phyloP scores from a whole-genome alignment of 192 early-diverging fungal genomes.

The Coemansia sp. region DNA sequence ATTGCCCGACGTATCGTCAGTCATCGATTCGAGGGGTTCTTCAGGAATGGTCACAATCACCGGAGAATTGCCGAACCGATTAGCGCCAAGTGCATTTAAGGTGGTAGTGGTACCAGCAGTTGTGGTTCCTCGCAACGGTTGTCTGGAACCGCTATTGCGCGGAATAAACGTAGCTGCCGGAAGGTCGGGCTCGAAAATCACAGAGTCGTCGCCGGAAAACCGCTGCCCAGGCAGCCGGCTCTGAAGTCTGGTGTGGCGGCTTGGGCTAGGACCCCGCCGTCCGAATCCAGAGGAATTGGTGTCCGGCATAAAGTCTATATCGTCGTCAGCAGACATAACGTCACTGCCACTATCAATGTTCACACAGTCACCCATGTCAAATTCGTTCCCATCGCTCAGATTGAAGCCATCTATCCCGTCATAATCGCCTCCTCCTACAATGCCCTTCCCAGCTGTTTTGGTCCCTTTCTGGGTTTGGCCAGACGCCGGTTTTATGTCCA shows the following conservation, averaged over 20 bases:
- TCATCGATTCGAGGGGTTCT: neutral
- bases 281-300: neutral
- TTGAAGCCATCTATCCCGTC: conserved; percentile 17
- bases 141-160: neutral
- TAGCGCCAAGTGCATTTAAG: neutral
- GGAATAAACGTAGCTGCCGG: conserved; percentile 23
- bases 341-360: conserved; percentile 38
- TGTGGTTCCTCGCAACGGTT: neutral
- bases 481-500: conserved; percentile 24
- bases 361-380: conserved; percentile 41
- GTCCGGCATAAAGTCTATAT: conserved; percentile 7
- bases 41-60: conserved; percentile 19
- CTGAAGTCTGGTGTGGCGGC: conserved; percentile 12
- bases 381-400: conserved; percentile 30
- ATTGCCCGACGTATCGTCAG: neutral
- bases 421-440: conserved; percentile 7
- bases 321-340: conserved; percentile 18
- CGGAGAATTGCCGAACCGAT: neutral
- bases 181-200: conserved; percentile 41
- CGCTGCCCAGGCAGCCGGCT: conserved; percentile 34
- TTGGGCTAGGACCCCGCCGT: neutral
- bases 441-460: conserved; percentile 15
- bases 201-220: conserved; percentile 23
- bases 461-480: neutral
- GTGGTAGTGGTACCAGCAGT: no score